These are phyloP conservation scores for Rhizopogon vinicolor DNA, from an alignment of 768 basidiomycete genomes.

Conservation along the genomic window DNA sequence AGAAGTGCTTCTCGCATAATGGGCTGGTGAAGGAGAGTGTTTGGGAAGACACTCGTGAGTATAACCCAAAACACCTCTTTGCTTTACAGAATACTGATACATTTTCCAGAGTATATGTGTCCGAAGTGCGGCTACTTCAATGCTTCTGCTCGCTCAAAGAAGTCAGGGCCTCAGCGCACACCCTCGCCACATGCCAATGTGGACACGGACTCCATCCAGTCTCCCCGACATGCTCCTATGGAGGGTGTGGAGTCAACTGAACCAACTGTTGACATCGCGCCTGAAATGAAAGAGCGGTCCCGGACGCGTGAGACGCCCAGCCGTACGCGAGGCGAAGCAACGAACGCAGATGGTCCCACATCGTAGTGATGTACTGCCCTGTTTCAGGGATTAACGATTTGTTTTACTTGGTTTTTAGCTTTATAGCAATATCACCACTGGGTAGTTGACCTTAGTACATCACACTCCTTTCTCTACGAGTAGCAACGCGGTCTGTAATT, in stretches of 20 bases:
- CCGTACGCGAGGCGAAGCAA: neutral
- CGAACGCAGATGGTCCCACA: neutral
- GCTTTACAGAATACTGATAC: neutral
- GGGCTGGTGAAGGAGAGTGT: conserved; percentile 79
- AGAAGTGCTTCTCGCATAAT: conserved; percentile 83
- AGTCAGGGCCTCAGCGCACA: conserved; percentile 15
- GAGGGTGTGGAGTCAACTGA: neutral
- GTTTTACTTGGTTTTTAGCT: neutral
- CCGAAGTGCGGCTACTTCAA: conserved; percentile 88
- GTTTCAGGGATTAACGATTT: neutral
- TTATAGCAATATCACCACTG: neutral
- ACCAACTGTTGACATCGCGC: neutral
- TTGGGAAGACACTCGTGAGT: conserved; percentile 82
- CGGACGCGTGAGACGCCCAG: neutral
- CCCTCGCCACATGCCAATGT: conserved; percentile 17
- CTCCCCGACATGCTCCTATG: neutral
- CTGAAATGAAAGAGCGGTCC: neutral
- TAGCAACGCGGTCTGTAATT: neutral
- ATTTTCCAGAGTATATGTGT: conserved; percentile 69
- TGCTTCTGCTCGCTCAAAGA: conserved; percentile 34
- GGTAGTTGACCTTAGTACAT: neutral
- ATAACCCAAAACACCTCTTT: neutral
- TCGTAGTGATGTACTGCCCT: neutral
- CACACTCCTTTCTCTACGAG: neutral
- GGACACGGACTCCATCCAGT: neutral